Conservation (phyloP, 139 green algal genomes). For the Klebsormidium nitens region DNA sequence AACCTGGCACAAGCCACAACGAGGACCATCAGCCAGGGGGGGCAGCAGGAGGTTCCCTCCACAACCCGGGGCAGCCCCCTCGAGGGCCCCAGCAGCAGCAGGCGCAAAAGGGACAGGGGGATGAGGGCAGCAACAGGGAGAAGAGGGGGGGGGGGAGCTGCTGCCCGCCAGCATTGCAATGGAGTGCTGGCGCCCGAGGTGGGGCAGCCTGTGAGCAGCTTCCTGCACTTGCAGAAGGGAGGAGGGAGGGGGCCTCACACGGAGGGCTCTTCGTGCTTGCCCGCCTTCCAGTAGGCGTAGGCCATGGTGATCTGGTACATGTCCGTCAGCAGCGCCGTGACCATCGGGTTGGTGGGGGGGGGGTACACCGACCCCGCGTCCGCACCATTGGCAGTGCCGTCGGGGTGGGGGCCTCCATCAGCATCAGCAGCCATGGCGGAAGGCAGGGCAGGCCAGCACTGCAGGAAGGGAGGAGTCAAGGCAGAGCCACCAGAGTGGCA, state of each 20-base stretch:
- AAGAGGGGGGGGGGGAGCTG: background rate
- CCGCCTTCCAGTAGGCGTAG: conserved; percentile 45
- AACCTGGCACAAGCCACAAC: no score
- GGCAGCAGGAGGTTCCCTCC: no score
- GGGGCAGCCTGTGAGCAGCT: background rate
- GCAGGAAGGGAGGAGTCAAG: no score
- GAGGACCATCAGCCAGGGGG: no score
- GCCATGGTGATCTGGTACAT: conserved; percentile 51
- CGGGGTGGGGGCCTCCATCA: no score
- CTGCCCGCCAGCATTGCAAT: background rate
- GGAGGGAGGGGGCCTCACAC: conserved; percentile 8
- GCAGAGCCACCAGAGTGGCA: no score
- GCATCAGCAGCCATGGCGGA: no score
- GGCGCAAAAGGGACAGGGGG: background rate
- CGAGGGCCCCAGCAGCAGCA: background rate
- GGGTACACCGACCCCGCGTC: background rate
- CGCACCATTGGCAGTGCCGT: background rate
- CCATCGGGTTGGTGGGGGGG: conserved; percentile 35
- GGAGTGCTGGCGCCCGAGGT: no score
- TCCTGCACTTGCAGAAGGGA: background rate
- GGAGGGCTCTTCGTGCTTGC: conserved; percentile 29
- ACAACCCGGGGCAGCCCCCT: background rate
- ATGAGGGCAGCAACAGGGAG: background rate
- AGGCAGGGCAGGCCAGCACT: no score
- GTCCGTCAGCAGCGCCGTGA: conserved; percentile 42